These are phyloP conservation scores for Hyphopichia buzzinii DNA, from an alignment of 1,139 yeast species.

Conservation along the genomic window DNA sequence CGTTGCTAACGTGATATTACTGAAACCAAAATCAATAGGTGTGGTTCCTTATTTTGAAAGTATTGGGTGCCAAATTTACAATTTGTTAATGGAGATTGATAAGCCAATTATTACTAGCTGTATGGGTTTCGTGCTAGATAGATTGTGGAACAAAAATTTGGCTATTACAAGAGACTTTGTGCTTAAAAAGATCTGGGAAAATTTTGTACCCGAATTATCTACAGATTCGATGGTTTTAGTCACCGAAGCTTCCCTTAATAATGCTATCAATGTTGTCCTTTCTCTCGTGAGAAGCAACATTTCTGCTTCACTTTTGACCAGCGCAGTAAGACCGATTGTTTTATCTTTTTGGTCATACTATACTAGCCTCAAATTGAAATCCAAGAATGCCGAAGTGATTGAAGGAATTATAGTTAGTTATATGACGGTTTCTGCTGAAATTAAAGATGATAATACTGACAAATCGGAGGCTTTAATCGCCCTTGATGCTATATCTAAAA, in stretches of 20 bases:
- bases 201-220: slow-evolving; percentile 33
- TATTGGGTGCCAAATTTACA: slow-evolving; percentile 60
- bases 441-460: slow-evolving; percentile 22
- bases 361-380: slow-evolving; percentile 43
- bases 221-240: slow-evolving; percentile 25
- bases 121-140: slow-evolving; percentile 52
- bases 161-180: slow-evolving; percentile 60
- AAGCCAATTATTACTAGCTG: slow-evolving; percentile 62
- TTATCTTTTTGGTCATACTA: slow-evolving; percentile 62
- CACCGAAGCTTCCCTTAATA: slow-evolving; percentile 53
- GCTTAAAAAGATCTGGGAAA: slow-evolving; percentile 45
- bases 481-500: slow-evolving; percentile 40
- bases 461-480: slow-evolving; percentile 19
- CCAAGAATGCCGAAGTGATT: slow-evolving; percentile 42
- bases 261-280: slow-evolving; percentile 61
- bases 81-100: slow-evolving; percentile 56
- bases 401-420: slow-evolving; percentile 48
- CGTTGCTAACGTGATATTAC: slow-evolving; percentile 58
- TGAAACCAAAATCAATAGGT: slow-evolving; percentile 54
- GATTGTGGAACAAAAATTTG: slow-evolving; percentile 52
- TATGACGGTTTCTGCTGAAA: slow-evolving; percentile 29
- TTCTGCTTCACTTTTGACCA: slow-evolving; percentile 39
- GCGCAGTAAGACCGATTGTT: slow-evolving; percentile 44
- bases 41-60: slow-evolving; percentile 50
- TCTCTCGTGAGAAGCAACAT: slow-evolving; percentile 56